Base-by-base conservation (phyloP, 345 rosid genomes). In the Turritis glabra region DNA sequence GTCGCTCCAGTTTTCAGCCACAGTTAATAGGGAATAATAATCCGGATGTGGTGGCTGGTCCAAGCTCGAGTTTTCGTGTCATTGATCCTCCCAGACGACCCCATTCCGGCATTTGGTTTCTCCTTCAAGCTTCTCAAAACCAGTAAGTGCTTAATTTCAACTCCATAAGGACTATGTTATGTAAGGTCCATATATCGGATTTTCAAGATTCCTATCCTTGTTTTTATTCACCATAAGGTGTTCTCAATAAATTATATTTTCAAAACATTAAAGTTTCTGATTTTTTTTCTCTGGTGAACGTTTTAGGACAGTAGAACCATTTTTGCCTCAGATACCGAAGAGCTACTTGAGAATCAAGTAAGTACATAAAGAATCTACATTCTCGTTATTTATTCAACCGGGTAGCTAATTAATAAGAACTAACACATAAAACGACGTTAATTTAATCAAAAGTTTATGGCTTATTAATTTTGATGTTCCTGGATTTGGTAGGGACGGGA, bases 301-400 rank as follows among this genome's bases (percentile, higher is more conserved):
- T 79, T 55, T 46, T 61, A 79, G 81, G 81, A 79, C 81, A 8
- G 86, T 77, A 84, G 96, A 92, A 69, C 97, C 98, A 27, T 86
- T 85, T 77, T 80, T 96, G 86, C 99, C 97, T 54, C 99, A 92
- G 71, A 88, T 96, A 85, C 87, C 89, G 1, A 92, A 90, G 87
- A 87, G 96, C 92, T 92, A 85, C 87, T 86, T 96, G 64, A 88
- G 99, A 85, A 96, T 96, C 96, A 96, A 92, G 99, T 96, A 85
- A 82, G 74, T 32, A 60, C 35, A 26, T 21, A 12, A 35, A 35
- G 68, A 27, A 37, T 57, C 50, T 21, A 67, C 7, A 66, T 66
- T 32, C 12, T 52, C 25, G 12, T 29, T 29, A 22, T 32, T 15
- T 30, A 26, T 57, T 13, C 11, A n/a, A 57, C 7, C n/a, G 57